Percentiles rank a stretch among this genome's conserved stretches.
phyloP scores from a whole-genome alignment of 2,329 filamentous ascomycete genomes.

The Paradendryphiella salina region DNA sequence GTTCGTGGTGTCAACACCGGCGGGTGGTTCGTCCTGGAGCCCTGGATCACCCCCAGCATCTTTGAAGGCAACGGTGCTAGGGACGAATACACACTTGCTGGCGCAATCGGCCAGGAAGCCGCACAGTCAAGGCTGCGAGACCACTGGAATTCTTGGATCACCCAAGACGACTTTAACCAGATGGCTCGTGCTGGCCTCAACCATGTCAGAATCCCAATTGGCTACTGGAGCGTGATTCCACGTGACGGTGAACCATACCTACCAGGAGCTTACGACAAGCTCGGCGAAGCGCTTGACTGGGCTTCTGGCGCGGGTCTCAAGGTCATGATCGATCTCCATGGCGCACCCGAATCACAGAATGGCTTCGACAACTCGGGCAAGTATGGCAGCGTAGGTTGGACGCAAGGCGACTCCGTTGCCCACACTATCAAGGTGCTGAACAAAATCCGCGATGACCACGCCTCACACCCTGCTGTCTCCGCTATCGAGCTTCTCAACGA shows the following conservation, averaged over 20 bases:
- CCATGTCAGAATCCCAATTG: conserved; percentile 66
- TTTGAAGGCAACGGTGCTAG: conserved; percentile 59
- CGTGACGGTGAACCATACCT: conserved; percentile 62
- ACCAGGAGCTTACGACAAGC: conserved; percentile 61
- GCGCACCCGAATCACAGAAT: conserved; percentile 66
- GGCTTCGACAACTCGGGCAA: conserved; percentile 69
- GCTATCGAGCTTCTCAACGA: conserved; percentile 55
- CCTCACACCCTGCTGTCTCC: conserved; percentile 51
- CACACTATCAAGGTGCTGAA: conserved; percentile 51
- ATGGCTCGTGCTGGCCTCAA: conserved; percentile 63
- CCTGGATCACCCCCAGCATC: conserved; percentile 66
- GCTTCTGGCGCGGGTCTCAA: conserved; percentile 62
- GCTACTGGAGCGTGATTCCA: conserved; percentile 65
- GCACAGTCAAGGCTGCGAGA: conserved; percentile 53
- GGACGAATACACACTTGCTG: conserved; percentile 61
- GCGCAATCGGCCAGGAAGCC: conserved; percentile 54
- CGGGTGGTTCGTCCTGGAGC: conserved; percentile 67
- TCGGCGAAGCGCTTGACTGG: conserved; percentile 63
- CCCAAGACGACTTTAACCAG: conserved; percentile 58
- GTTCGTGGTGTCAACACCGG: conserved; percentile 68
- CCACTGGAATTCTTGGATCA: conserved; percentile 65
- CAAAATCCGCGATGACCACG: conserved; percentile 53
- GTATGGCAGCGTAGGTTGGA: conserved; percentile 52
- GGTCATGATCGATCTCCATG: conserved; percentile 70
- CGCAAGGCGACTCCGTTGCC: conserved; percentile 48